These are phyloP conservation scores for Chenopodium quinoa DNA, from an alignment of 148 eudicot species.

Conservation along the genomic window DNA sequence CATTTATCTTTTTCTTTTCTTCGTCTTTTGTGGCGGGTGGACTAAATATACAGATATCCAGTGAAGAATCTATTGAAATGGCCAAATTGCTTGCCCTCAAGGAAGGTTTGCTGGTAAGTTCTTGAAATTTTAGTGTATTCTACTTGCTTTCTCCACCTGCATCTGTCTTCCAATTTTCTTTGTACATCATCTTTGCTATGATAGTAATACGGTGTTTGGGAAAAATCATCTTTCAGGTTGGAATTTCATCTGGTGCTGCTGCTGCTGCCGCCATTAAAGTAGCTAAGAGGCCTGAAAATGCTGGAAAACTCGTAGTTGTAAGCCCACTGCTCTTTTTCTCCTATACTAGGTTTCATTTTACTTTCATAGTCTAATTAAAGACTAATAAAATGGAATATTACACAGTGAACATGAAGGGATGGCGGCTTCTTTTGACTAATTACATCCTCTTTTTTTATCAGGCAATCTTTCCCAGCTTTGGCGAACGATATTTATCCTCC, in stretches of 20 bases:
- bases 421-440: not conserved
- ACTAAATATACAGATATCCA: conserved; percentile 39
- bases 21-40: not conserved
- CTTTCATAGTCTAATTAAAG: not conserved
- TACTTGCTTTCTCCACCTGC: not conserved
- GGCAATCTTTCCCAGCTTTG: conserved; percentile 80
- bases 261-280: conserved; percentile 81
- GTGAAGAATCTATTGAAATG: conserved; percentile 75
- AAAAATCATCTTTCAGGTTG: conserved; percentile 45
- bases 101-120: conserved; percentile 70
- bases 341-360: not conserved
- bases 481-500: conserved; percentile 76
- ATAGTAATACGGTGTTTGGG: not conserved
- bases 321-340: conserved; percentile 25
- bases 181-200: not conserved
- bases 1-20: not conserved
- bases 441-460: conserved; percentile 23
- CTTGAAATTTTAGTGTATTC: not conserved
- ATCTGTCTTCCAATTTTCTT: not conserved
- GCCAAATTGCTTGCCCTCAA: conserved; percentile 66
- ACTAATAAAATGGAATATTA: not conserved
- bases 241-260: conserved; percentile 94
- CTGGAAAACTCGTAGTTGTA: conserved; percentile 91
- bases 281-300: conserved; percentile 86
- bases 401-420: not conserved